phyloP scores from a whole-genome alignment of 352 stramenopile genomes.

The Ophiocytium majus region DNA sequence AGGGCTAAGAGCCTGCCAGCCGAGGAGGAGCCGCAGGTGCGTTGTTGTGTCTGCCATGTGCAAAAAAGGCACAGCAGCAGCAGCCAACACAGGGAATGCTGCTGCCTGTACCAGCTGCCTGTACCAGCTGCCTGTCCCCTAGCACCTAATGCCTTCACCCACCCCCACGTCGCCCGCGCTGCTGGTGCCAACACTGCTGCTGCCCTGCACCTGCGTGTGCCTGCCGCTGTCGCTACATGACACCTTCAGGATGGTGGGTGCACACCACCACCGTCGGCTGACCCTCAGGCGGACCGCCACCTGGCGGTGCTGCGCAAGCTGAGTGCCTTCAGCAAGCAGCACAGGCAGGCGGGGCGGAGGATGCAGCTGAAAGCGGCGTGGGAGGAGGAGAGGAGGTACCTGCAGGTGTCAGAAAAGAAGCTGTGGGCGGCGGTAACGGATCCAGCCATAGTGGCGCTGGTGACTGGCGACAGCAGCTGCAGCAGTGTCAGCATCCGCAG shows the following conservation, averaged over 20 bases:
- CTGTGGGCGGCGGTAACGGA: not conserved
- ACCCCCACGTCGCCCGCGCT: not conserved
- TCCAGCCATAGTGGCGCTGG: too few species aligned
- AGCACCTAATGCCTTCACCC: not conserved
- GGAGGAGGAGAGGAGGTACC: not conserved
- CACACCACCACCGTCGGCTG: not conserved
- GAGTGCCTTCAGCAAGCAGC: not conserved
- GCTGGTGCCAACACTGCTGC: not conserved
- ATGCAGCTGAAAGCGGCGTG: not conserved
- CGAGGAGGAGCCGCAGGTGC: too few species aligned
- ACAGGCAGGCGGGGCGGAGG: not conserved
- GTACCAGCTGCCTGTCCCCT: not conserved
- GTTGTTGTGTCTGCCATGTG: too few species aligned
- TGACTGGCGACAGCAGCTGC: too few species aligned
- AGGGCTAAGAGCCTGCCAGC: too few species aligned
- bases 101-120: not conserved
- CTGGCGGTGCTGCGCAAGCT: not conserved
- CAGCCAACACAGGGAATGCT: too few species aligned
- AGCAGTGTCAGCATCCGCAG: too few species aligned
- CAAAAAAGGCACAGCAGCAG: too few species aligned
- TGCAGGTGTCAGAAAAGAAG: not conserved
- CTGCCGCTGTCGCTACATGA: not conserved
- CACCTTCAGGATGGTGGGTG: not conserved
- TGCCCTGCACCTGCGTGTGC: not conserved
- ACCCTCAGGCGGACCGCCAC: not conserved